Base-by-base conservation (phyloP, 2,329 filamentous ascomycete genomes). In the Clonostachys byssicola region DNA sequence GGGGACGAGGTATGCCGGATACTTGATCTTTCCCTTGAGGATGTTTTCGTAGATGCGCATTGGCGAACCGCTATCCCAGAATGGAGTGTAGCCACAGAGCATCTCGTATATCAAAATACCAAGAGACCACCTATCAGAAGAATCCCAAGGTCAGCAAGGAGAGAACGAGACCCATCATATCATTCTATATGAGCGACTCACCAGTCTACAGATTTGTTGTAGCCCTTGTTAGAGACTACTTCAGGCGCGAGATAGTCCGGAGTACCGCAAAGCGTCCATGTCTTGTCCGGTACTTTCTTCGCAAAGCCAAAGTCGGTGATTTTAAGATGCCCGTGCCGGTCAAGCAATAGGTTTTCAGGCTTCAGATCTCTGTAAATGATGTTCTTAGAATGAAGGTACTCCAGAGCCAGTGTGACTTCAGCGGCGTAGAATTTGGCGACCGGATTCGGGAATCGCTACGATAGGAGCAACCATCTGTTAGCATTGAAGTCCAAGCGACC, bases 1-100 rank as follows among this genome's bases (percentile, higher is more conserved):
- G 2, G 88, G 85, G 63, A 97, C 90, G 60, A 99, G 89, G 66
- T 97, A 99, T 6, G 89, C 86, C 46, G 94, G 94, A 65, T 97
- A 99, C 72, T 96, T 97, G 68, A 99, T 89, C 59, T 88, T 86
- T 50, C 92, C 94, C 62, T 91, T 92, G 54, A 99, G 81, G 60
- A 99, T 99, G 66, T 99, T 99, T 74, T 99, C 94, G 72, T 99
- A 99, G 61, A 99, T 99, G 72, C 96, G 96, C 83, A 99, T 95
- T 4, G 94, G 92, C 41, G 90, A 96, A 47, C 92, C 94, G 59
- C 89, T 89, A 66, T 99, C 94, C 92, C 94, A 99, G 75, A 99
- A 99, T 6, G 94, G 94, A 6, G 94, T 99, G 70, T 96, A 99
- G 30, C 94, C 94, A 64, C 94, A 97, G 36, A 99, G 81, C 94